phyloP scores from a whole-genome alignment of 163 green algal species.

The Scenedesmus sp. region DNA sequence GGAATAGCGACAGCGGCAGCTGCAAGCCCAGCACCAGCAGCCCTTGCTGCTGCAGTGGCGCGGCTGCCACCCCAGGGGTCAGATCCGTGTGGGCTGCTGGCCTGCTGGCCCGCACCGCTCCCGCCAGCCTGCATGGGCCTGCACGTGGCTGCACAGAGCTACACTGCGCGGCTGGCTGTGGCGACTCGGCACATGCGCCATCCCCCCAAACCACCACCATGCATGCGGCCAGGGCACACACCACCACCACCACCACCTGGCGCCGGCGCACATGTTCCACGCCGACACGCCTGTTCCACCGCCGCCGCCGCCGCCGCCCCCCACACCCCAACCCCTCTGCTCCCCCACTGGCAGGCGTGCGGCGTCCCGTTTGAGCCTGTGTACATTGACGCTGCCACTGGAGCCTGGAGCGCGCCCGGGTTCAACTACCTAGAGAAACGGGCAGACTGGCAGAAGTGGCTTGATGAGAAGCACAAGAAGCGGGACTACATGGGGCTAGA shows the following conservation, averaged over 20 bases:
- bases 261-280: neutral
- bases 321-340: too few relatives aligned
- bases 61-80: neutral
- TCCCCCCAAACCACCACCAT: neutral
- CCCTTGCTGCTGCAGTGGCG: neutral
- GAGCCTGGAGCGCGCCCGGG: slow-evolving; percentile 50
- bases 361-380: slow-evolving; percentile 65
- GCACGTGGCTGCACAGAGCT: neutral
- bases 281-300: neutral
- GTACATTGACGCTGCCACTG: slow-evolving; percentile 54
- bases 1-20: neutral
- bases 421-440: slow-evolving; percentile 65
- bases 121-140: neutral
- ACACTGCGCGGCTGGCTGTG: neutral
- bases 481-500: slow-evolving; percentile 34
- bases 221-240: neutral
- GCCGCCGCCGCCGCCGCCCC: neutral
- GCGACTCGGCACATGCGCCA: neutral
- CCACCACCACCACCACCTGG: neutral
- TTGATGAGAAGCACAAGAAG: slow-evolving; percentile 62
- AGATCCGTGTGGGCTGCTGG: neutral
- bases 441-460: slow-evolving; percentile 63
- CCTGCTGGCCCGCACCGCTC: too few relatives aligned
- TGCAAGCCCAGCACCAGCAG: neutral
- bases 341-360: slow-evolving; percentile 42